Conservation (phyloP, 2,329 filamentous ascomycete species). For the Sporothrix sp. region DNA sequence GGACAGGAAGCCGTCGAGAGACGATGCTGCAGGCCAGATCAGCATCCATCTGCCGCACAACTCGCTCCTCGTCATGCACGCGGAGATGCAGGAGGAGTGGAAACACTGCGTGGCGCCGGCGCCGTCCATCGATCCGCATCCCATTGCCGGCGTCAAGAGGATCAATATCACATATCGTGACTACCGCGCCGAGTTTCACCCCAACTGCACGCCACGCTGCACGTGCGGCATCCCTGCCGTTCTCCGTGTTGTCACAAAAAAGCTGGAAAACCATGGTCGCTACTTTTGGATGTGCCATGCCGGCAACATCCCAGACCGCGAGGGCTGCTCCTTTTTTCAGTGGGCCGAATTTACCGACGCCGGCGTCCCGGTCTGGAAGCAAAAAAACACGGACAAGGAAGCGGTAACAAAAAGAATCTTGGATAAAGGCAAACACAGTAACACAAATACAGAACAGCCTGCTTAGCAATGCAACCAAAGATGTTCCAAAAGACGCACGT, state of each 20-base stretch:
- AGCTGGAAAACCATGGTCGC: slow-evolving; percentile 62
- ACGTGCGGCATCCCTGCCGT: slow-evolving; percentile 59
- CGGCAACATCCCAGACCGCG: slow-evolving; percentile 57
- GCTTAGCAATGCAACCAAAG: no score
- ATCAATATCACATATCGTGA: slow-evolving; percentile 93
- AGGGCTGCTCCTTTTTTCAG: slow-evolving; percentile 67
- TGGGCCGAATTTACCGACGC: slow-evolving; percentile 86
- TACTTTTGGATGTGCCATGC: slow-evolving; percentile 92
- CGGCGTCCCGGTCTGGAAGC: slow-evolving; percentile 61
- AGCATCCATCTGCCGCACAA: slow-evolving; percentile 92
- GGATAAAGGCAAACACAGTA: neutral
- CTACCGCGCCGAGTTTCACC: slow-evolving; percentile 70
- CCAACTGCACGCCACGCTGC: slow-evolving; percentile 67
- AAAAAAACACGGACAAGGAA: neutral
- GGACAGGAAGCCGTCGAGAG: slow-evolving; percentile 20
- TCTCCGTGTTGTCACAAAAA: slow-evolving; percentile 70
- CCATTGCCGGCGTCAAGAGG: slow-evolving; percentile 65
- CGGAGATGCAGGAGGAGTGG: slow-evolving; percentile 96
- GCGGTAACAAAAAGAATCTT: neutral
- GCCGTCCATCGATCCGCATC: slow-evolving; percentile 71
- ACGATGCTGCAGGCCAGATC: slow-evolving; percentile 72
- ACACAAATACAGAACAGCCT: no score
- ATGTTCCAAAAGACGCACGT: no score
- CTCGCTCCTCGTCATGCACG: slow-evolving; percentile 88
- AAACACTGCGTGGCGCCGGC: slow-evolving; percentile 79